Percentiles rank a stretch among this genome's conserved stretches.
Conservation (phyloP, 345 rosid genomes). For the Eutrema yunnanense region DNA sequence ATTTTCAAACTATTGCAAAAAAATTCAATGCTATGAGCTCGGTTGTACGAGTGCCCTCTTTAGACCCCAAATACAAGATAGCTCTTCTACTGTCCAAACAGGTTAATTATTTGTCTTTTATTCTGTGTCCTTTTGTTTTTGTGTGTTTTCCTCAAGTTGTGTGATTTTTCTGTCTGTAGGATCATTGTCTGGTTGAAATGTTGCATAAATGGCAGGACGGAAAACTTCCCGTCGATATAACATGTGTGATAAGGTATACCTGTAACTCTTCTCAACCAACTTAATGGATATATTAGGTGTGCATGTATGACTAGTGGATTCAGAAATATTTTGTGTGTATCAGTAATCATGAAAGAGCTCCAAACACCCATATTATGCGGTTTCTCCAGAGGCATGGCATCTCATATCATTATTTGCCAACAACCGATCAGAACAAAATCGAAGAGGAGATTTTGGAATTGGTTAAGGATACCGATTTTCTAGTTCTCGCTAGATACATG, state of each 20-base stretch:
- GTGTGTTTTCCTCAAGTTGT: neutral
- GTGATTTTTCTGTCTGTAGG: conserved; percentile 45
- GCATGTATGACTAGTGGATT: conserved; percentile 8
- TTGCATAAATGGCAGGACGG: conserved; percentile 91
- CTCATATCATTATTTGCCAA: conserved; percentile 70
- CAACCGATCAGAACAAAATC: conserved; percentile 50
- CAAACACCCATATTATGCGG: conserved; percentile 74
- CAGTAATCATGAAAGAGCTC: conserved; percentile 90
- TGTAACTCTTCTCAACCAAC: neutral
- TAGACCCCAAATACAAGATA: conserved; percentile 82
- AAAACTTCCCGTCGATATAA: conserved; percentile 77
- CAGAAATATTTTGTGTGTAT: neutral
- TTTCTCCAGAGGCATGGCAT: conserved; percentile 83
- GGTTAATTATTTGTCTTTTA: conserved; percentile 31
- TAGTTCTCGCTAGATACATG: conserved; percentile 97
- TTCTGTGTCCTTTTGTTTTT: neutral
- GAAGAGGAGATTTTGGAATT: conserved; percentile 75
- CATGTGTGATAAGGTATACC: conserved; percentile 77
- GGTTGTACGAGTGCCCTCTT: conserved; percentile 69
- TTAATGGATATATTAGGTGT: neutral
- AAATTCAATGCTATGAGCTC: conserved; percentile 58
- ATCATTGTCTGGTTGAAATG: conserved; percentile 85
- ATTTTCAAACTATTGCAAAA: conserved; percentile 56
- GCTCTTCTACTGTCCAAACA: conserved; percentile 77
- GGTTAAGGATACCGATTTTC: conserved; percentile 78